A percentile compares a stretch with the other conserved stretches of the same genome.
Conservation (phyloP, 148 eudicot species). For the Cornus florida region DNA sequence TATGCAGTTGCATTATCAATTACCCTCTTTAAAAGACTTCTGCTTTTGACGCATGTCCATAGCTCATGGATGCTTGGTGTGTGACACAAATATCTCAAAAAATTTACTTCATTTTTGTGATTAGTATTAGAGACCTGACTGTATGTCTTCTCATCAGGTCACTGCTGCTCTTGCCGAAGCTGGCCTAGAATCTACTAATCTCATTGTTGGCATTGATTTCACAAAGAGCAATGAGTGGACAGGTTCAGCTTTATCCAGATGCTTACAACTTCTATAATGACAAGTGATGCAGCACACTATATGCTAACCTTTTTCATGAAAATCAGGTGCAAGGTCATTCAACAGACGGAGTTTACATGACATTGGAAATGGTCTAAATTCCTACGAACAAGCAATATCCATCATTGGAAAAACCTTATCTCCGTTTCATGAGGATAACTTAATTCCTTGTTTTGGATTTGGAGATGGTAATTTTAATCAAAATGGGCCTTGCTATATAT, state of each 20-base stretch:
- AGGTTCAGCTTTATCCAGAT: constrained; percentile 29
- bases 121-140: too few species aligned
- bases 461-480: neutral
- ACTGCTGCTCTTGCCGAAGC: too few species aligned
- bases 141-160: too few species aligned
- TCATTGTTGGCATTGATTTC: constrained; percentile 82
- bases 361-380: constrained; percentile 48
- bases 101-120: too few species aligned
- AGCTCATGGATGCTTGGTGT: too few species aligned
- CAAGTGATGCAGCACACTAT: too few species aligned
- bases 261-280: neutral
- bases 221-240: constrained; percentile 98
- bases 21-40: too few species aligned
- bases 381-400: constrained; percentile 86
- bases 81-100: too few species aligned
- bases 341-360: constrained; percentile 65
- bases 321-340: constrained; percentile 64
- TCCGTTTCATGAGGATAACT: constrained; percentile 76
- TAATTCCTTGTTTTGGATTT: constrained; percentile 42
- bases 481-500: neutral
- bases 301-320: constrained; percentile 4
- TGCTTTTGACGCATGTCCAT: too few species aligned
- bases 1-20: too few species aligned
- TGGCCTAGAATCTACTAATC: constrained; percentile 84
- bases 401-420: constrained; percentile 79